phyloP scores from a whole-genome alignment of 345 rosid species.

The Lepidium didymum region DNA sequence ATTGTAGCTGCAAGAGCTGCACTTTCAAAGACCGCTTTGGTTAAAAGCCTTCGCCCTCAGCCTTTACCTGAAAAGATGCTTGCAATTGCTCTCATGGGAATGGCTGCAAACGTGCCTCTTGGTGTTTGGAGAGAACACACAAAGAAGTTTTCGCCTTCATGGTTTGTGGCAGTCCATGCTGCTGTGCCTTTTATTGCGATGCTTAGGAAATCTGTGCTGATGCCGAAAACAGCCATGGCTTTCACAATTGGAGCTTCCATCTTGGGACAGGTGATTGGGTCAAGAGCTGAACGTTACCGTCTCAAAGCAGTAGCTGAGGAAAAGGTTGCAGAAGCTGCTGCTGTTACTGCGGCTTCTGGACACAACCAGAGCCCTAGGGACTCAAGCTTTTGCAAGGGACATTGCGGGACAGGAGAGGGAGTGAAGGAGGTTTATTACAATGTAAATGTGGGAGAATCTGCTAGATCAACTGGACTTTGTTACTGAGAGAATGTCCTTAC shows the following conservation, averaged over 20 bases:
- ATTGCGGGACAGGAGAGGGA: constrained; percentile 34
- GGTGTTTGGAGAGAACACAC: constrained; percentile 94
- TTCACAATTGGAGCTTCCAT: constrained; percentile 83
- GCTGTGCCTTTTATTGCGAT: constrained; percentile 94
- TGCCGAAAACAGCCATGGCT: constrained; percentile 90
- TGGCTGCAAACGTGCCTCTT: constrained; percentile 80
- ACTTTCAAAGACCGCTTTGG: constrained; percentile 64
- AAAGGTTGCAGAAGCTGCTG: constrained; percentile 24
- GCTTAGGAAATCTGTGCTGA: constrained; percentile 76
- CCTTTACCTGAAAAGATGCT: constrained; percentile 84
- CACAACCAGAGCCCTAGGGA: constrained; percentile 14
- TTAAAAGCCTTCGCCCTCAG: constrained; percentile 69
- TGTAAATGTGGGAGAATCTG: constrained; percentile 21
- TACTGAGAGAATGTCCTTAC: constrained; percentile 19
- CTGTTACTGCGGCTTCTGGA: constrained; percentile 15
- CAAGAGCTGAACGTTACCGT: constrained; percentile 78
- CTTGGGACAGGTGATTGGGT: constrained; percentile 79
- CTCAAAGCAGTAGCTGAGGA: constrained; percentile 37
- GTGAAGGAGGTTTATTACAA: constrained; percentile 24
- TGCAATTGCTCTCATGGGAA: constrained; percentile 70
- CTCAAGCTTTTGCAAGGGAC: constrained; percentile 16
- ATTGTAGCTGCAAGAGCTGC: constrained; percentile 83
- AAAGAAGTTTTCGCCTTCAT: constrained; percentile 58
- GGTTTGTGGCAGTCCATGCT: constrained; percentile 89
- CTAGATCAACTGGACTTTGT: constrained; percentile 38